These are phyloP conservation scores for Pulicaria dysenterica DNA, from an alignment of 129 eudicot genomes.

Conservation along the genomic window DNA sequence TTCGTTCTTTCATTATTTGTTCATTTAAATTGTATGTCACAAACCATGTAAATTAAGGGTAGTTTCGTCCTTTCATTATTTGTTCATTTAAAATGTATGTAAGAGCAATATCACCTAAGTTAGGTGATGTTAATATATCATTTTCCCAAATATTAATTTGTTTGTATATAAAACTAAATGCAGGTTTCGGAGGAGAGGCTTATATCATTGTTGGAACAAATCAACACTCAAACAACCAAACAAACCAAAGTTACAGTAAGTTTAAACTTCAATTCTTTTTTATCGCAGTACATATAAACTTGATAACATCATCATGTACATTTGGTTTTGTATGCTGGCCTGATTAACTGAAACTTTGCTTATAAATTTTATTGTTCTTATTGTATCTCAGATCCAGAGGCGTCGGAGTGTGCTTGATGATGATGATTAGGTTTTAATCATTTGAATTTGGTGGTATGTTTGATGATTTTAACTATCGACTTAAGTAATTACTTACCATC, in stretches of 20 bases:
- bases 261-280: constrained; percentile 13
- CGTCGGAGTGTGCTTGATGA: constrained; percentile 93
- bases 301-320: background rate
- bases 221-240: constrained; percentile 87
- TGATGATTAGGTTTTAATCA: constrained; percentile 57
- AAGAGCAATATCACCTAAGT: background rate
- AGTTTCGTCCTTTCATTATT: no score
- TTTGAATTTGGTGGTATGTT: constrained; percentile 15
- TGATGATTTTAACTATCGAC: constrained; percentile 5
- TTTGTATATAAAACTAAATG: constrained; percentile 10
- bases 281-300: background rate
- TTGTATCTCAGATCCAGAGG: constrained; percentile 74
- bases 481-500: constrained; percentile 7
- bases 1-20: no score
- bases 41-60: no score
- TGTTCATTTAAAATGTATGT: no score
- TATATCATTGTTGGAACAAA: constrained; percentile 90
- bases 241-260: constrained; percentile 98
- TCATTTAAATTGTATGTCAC: no score
- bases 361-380: constrained; percentile 6
- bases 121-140: background rate
- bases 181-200: constrained; percentile 96
- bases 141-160: background rate
- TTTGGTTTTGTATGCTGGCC: background rate
- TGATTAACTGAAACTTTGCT: constrained; percentile 10